These are phyloP conservation scores for Ophiostoma tasmaniense DNA, from an alignment of 2,329 filamentous ascomycete species.

Conservation along the genomic window DNA sequence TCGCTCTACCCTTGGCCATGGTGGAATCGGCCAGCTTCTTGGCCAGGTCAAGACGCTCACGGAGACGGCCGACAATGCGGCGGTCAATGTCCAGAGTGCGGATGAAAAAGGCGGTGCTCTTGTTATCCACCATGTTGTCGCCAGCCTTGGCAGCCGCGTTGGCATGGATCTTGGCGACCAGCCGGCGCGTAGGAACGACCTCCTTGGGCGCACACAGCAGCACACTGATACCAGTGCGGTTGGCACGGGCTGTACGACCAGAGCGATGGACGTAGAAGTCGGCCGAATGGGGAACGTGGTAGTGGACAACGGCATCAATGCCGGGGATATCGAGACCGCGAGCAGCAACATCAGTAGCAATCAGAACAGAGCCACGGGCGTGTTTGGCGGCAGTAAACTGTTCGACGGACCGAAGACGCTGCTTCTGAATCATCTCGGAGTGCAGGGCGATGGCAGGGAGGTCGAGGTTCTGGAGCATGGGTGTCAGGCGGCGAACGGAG, in stretches of 20 bases:
- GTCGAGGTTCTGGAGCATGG: conserved; percentile 74
- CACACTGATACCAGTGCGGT: conserved; percentile 68
- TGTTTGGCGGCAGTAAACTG: conserved; percentile 63
- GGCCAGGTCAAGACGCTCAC: conserved; percentile 68
- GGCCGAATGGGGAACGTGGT: conserved; percentile 84
- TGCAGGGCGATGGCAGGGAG: conserved; percentile 72
- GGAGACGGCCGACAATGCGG: conserved; percentile 65
- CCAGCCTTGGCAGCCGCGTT: conserved; percentile 30
- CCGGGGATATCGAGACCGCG: conserved; percentile 87
- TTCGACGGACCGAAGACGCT: conserved; percentile 84
- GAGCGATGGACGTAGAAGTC: conserved; percentile 95
- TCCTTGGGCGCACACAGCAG: conserved; percentile 88
- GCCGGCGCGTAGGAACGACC: conserved; percentile 70
- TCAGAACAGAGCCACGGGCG: conserved; percentile 55
- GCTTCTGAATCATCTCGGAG: conserved; percentile 93
- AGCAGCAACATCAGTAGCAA: conserved; percentile 90
- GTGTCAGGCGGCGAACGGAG: conserved; percentile 75
- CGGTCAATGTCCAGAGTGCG: conserved; percentile 77
- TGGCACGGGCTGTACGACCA: conserved; percentile 82
- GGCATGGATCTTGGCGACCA: conserved; percentile 82
- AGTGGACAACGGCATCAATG: conserved; percentile 86
- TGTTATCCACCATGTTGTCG: conserved; percentile 35
- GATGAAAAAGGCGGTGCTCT: conserved; percentile 46
- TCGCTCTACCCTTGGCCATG: conserved; percentile 79
- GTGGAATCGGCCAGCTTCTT: conserved; percentile 77